Conservation (phyloP, 2,329 filamentous ascomycete species). For the Clonostachys byssicola region DNA sequence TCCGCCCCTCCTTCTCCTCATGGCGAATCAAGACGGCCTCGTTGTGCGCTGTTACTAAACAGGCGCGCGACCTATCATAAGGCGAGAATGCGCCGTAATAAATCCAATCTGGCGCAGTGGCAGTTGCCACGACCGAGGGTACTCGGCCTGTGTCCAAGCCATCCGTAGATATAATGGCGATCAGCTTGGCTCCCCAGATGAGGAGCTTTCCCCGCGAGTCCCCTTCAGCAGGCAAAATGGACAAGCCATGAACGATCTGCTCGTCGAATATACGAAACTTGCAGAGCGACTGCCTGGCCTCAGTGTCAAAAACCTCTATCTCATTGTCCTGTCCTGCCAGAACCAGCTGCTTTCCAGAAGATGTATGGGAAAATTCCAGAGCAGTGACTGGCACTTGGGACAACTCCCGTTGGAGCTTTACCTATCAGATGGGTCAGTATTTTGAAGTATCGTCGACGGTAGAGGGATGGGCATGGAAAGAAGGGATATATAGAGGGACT, state of each 20-base stretch:
- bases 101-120: constrained; percentile 68
- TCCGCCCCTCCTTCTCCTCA: constrained; percentile 15
- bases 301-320: constrained; percentile 47
- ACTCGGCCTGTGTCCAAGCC: constrained; percentile 7
- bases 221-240: constrained; percentile 22
- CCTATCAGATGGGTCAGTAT: not conserved
- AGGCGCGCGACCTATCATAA: constrained; percentile 34
- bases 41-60: constrained; percentile 84
- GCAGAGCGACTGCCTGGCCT: constrained; percentile 26
- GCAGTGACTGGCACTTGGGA: constrained; percentile 55
- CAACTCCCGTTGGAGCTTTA: constrained; percentile 20
- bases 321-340: constrained; percentile 58
- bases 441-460: not conserved
- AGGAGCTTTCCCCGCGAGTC: constrained; percentile 32
- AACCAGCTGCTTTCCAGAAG: constrained; percentile 30
- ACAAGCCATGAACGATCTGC: constrained; percentile 74
- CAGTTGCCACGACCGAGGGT: constrained; percentile 24
- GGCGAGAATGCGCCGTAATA: constrained; percentile 60
- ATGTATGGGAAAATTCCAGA: constrained; percentile 42
- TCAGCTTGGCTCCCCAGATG: constrained; percentile 65
- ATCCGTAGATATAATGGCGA: constrained; percentile 34
- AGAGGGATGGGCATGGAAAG: no score
- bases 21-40: constrained; percentile 55
- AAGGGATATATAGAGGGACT: no score
- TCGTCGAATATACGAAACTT: constrained; percentile 53